Evolutionary conservation across 371 early-diverging fungal genomes (phyloP).

Genomic region (Mycotypha africana): DNA sequence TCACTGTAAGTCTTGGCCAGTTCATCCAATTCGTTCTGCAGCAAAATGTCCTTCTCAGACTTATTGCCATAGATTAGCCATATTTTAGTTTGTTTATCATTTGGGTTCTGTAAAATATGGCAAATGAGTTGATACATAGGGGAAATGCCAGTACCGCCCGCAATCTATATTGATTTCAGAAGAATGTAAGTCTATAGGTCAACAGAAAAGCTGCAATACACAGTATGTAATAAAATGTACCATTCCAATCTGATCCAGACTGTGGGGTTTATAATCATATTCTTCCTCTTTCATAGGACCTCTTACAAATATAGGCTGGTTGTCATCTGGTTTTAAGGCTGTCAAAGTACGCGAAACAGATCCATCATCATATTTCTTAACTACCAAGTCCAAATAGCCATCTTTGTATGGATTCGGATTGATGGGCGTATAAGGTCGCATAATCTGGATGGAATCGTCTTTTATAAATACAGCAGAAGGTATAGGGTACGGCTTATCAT

Average conservation of each 20-base stretch:
- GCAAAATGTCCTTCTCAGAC: slow-evolving; percentile 44
- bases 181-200: no score
- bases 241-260: slow-evolving; percentile 54
- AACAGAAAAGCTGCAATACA: no score
- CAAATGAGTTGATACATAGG: slow-evolving; percentile 66
- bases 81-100: slow-evolving; percentile 30
- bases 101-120: slow-evolving; percentile 20
- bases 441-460: slow-evolving; percentile 65
- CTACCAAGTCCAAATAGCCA: slow-evolving; percentile 53
- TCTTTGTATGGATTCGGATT: slow-evolving; percentile 36
- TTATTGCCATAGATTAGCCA: slow-evolving; percentile 50
- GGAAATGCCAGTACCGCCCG: slow-evolving; percentile 91
- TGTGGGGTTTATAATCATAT: slow-evolving; percentile 40
- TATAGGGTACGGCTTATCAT: slow-evolving; percentile 24
- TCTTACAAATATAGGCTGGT: slow-evolving; percentile 44
- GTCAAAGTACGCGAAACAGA: slow-evolving; percentile 47
- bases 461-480: slow-evolving; percentile 56
- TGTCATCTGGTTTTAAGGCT: slow-evolving; percentile 26
- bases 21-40: slow-evolving; percentile 38
- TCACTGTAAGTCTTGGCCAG: slow-evolving; percentile 17
- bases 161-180: slow-evolving; percentile 35
- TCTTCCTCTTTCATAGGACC: slow-evolving; percentile 56
- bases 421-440: slow-evolving; percentile 62
- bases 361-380: slow-evolving; percentile 57
- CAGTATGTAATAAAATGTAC: no score